A percentile compares a stretch with the other conserved stretches of the same genome.
Conservation (phyloP, 2,329 filamentous ascomycete species). For the Verticillium klebahnii region DNA sequence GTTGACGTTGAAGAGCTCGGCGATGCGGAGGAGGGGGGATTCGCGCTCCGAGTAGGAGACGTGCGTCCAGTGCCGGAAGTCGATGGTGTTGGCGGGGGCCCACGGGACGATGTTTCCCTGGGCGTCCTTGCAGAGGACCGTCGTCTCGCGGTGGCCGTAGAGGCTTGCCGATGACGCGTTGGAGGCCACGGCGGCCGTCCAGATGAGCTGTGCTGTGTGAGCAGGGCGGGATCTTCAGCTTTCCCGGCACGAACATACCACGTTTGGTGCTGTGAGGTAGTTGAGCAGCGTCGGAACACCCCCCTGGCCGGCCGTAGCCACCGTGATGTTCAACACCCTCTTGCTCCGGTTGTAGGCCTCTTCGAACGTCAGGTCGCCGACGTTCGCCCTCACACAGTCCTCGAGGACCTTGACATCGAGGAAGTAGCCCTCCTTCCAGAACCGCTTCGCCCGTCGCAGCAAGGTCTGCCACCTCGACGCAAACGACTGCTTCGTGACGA, state of each 20-base stretch:
- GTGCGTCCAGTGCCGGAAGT: constrained; percentile 65
- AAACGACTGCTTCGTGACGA: constrained; percentile 30
- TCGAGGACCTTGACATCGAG: constrained; percentile 79
- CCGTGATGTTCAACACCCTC: constrained; percentile 84
- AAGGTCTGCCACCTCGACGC: constrained; percentile 53
- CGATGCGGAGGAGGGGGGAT: constrained; percentile 63
- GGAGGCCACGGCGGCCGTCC: constrained; percentile 73
- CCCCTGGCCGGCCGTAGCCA: constrained; percentile 68
- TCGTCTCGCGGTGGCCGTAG: constrained; percentile 58
- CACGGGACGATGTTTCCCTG: constrained; percentile 70
- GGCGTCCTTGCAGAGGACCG: constrained; percentile 73
- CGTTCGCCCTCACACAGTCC: constrained; percentile 76
- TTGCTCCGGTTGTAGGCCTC: constrained; percentile 86
- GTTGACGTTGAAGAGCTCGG: constrained; percentile 86
- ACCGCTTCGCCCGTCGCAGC: constrained; percentile 61
- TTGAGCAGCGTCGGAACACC: constrained; percentile 84
- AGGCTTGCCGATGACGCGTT: constrained; percentile 63
- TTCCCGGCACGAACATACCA: constrained; percentile 52
- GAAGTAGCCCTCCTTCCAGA: constrained; percentile 74
- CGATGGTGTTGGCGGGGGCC: constrained; percentile 56
- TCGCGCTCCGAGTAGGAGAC: constrained; percentile 62
- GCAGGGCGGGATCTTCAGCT: too few relatives aligned
- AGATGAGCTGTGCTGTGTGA: constrained; percentile 56
- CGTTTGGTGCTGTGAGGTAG: constrained; percentile 88
- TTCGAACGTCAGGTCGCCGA: constrained; percentile 87